A percentile compares a stretch with the other conserved stretches of the same genome.
phyloP scores from a whole-genome alignment of 306 rosid genomes.

The Biancaea sappan region DNA sequence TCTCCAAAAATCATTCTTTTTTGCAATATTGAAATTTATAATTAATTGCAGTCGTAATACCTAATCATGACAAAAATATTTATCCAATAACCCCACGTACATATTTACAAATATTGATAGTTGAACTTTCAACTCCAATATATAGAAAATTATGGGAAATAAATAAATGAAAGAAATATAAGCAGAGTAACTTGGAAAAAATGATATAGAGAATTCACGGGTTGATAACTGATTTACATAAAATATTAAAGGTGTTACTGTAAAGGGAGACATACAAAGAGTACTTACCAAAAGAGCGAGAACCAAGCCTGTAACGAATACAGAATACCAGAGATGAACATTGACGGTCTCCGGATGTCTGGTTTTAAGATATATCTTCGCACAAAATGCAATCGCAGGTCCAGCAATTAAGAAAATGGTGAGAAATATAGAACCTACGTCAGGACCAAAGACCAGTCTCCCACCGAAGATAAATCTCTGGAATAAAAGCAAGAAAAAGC shows the following conservation, averaged over 20 bases:
- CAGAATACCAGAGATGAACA: conserved; percentile 49
- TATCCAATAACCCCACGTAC: background rate
- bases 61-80: conserved; percentile 1
- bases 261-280: conserved; percentile 15
- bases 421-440: conserved; percentile 73
- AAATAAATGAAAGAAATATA: background rate
- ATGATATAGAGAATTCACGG: background rate
- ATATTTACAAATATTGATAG: background rate
- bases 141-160: background rate
- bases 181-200: background rate
- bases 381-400: conserved; percentile 79
- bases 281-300: conserved; percentile 76
- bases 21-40: background rate
- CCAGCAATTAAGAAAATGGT: conserved; percentile 64
- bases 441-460: conserved; percentile 94
- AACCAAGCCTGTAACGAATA: conserved; percentile 50
- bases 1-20: background rate
- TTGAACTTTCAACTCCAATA: background rate
- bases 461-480: conserved; percentile 91
- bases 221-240: conserved; percentile 19
- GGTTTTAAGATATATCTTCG: conserved; percentile 51
- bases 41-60: background rate
- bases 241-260: conserved; percentile 10
- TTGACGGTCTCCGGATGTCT: conserved; percentile 13
- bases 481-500: conserved; percentile 34